These are phyloP conservation scores for Colletotrichum australisinense DNA, from an alignment of 2,329 filamentous ascomycete genomes.

Conservation along the genomic window DNA sequence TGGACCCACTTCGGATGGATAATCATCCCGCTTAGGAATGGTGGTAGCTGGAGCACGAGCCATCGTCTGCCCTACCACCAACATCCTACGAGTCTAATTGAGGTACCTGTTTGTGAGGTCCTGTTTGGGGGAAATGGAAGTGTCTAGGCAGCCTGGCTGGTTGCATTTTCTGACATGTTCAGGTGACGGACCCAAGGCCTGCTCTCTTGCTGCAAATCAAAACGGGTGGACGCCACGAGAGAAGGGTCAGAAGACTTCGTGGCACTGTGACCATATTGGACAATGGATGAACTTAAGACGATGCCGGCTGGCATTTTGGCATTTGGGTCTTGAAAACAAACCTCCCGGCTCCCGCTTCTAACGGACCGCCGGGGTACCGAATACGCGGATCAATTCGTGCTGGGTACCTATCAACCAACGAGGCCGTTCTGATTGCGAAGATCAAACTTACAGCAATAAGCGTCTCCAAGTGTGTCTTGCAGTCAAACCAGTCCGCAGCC, in stretches of 20 bases:
- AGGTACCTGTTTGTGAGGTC: not conserved
- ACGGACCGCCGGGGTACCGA: not conserved
- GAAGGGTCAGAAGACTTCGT: not conserved
- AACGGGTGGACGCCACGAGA: not conserved
- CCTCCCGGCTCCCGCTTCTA: not conserved
- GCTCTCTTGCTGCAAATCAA: not conserved
- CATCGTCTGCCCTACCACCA: slow-evolving; percentile 1
- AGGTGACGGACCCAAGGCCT: not conserved
- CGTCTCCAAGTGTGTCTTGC: not conserved
- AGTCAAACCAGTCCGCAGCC: not conserved
- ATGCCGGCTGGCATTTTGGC: not conserved
- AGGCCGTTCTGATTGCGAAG: not conserved
- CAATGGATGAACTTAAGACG: not conserved
- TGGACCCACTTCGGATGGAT: slow-evolving; percentile 23
- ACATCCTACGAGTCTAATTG: slow-evolving; percentile 11
- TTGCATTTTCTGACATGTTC: not conserved
- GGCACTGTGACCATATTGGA: not conserved
- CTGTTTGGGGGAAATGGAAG: not conserved
- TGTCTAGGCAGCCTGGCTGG: not conserved
- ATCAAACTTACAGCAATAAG: not conserved
- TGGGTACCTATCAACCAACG: not conserved
- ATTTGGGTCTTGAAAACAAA: not conserved
- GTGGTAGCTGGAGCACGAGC: not conserved
- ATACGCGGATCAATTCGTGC: not conserved
- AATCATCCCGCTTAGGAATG: slow-evolving; percentile 19